phyloP scores from a whole-genome alignment of 2,329 filamentous ascomycete species.

The Acrodontium crateriforme region DNA sequence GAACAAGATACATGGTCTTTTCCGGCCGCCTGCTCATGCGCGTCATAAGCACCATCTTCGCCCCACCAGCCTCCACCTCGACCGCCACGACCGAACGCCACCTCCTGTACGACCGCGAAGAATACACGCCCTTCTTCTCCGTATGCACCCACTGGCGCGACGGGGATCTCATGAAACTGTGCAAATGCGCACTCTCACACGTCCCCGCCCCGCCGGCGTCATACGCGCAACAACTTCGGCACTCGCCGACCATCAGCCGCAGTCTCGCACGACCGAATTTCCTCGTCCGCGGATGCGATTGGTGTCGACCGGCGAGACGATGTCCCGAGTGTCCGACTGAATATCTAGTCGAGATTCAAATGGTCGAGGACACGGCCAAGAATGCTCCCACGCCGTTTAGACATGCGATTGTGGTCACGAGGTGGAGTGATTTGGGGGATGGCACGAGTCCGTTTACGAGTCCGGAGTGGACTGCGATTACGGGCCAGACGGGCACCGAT shows the following conservation, averaged over 20 bases:
- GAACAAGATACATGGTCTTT: constrained; percentile 40
- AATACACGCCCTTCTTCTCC: constrained; percentile 49
- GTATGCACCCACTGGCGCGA: constrained; percentile 50
- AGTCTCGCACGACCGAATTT: constrained; percentile 26
- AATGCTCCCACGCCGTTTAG: constrained; percentile 38
- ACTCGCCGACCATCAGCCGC: constrained; percentile 23
- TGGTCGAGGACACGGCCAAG: constrained; percentile 37
- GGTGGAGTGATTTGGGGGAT: constrained; percentile 49
- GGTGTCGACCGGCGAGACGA: constrained; percentile 44
- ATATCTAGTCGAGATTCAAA: constrained; percentile 46
- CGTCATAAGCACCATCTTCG: constrained; percentile 41
- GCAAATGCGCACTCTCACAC: constrained; percentile 47
- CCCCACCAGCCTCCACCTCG: constrained; percentile 31
- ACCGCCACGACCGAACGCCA: constrained; percentile 39
- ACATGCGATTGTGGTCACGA: constrained; percentile 45
- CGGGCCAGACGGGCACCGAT: constrained; percentile 26
- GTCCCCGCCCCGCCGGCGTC: constrained; percentile 35
- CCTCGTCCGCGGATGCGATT: constrained; percentile 38
- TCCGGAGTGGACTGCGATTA: constrained; percentile 44
- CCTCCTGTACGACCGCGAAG: constrained; percentile 44
- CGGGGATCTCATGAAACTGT: constrained; percentile 44
- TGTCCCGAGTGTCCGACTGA: constrained; percentile 50
- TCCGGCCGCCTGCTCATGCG: constrained; percentile 42
- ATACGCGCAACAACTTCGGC: constrained; percentile 29
- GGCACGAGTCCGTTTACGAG: constrained; percentile 34